Conservation (phyloP, 1,139 yeast genomes). For the Debaryomycetaceae sp. region DNA sequence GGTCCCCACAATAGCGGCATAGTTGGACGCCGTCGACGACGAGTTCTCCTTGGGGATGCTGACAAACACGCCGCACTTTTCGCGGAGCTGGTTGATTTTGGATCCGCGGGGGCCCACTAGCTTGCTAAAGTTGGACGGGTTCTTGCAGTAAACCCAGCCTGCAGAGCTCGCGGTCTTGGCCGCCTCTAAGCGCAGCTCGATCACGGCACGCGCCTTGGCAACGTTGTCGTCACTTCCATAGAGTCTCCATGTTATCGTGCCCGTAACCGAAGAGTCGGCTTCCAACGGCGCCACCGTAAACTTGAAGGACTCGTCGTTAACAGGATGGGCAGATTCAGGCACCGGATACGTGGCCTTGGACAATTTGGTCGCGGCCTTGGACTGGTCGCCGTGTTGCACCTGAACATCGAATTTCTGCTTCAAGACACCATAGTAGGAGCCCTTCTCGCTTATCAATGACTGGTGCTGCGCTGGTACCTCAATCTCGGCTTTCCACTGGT, state of each 20-base stretch:
- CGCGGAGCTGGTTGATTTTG: constrained; percentile 53
- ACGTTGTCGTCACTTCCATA: constrained; percentile 35
- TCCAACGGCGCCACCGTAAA: constrained; percentile 32
- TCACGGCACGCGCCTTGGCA: constrained; percentile 26
- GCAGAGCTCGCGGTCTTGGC: constrained; percentile 22
- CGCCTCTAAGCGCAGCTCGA: constrained; percentile 20
- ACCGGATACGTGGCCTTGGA: constrained; percentile 37
- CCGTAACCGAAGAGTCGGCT: constrained; percentile 13
- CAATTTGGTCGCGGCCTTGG: constrained; percentile 41
- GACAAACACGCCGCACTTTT: constrained; percentile 46
- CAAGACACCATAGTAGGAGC: constrained; percentile 51
- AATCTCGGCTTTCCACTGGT: constrained; percentile 35
- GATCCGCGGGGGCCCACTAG: constrained; percentile 74
- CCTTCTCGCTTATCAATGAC: constrained; percentile 57
- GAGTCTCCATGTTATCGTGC: constrained; percentile 54
- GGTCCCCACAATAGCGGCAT: constrained; percentile 20
- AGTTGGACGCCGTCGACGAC: constrained; percentile 42
- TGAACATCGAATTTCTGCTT: constrained; percentile 46
- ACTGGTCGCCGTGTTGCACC: constrained; percentile 49
- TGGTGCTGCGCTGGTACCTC: constrained; percentile 51
- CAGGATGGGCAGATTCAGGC: constrained; percentile 40
- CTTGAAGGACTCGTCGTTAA: constrained; percentile 26
- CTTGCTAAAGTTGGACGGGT: constrained; percentile 35
- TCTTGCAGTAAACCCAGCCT: constrained; percentile 30
- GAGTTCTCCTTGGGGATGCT: constrained; percentile 23